These are phyloP conservation scores for Hypoxylon crocopeplum DNA, from an alignment of 495 filamentous ascomycete genomes.

Conservation along the genomic window DNA sequence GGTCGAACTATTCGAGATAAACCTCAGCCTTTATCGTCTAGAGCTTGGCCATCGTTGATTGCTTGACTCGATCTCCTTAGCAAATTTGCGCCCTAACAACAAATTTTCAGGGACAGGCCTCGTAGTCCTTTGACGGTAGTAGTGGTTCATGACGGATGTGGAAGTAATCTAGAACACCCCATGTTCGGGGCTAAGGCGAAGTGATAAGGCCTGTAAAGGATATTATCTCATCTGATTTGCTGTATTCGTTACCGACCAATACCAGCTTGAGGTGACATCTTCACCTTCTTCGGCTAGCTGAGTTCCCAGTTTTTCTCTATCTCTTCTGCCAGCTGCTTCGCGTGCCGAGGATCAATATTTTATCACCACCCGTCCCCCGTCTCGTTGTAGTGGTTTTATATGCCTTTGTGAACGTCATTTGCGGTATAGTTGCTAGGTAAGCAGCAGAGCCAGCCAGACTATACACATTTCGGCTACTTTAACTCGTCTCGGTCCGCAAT, in stretches of 20 bases:
- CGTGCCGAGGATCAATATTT: background rate
- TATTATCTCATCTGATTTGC: slow-evolving; percentile 33
- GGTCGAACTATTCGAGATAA: too few species aligned
- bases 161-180: slow-evolving; percentile 12
- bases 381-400: background rate
- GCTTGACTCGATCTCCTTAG: slow-evolving; percentile 2
- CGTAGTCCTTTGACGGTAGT: background rate
- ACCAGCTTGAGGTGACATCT: slow-evolving; percentile 17
- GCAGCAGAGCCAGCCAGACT: too few species aligned
- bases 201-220: slow-evolving; percentile 25
- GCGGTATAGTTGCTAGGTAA: too few species aligned
- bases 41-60: background rate
- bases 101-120: background rate
- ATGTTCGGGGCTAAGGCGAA: slow-evolving; percentile 7
- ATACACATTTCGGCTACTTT: too few species aligned
- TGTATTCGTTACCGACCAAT: slow-evolving; percentile 16
- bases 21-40: background rate
- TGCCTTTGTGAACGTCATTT: background rate
- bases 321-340: background rate
- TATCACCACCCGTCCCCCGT: background rate
- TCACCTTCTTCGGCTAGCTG: slow-evolving; percentile 5
- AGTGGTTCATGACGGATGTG: background rate
- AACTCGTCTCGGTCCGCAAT: background rate
- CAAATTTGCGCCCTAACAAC: background rate
- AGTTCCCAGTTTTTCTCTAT: background rate